Percentiles rank a stretch among this genome's conserved stretches.
These are phyloP conservation scores for Ganoderma resinaceum DNA, from an alignment of 1,284 basidiomycete genomes.

Conservation along the genomic window DNA sequence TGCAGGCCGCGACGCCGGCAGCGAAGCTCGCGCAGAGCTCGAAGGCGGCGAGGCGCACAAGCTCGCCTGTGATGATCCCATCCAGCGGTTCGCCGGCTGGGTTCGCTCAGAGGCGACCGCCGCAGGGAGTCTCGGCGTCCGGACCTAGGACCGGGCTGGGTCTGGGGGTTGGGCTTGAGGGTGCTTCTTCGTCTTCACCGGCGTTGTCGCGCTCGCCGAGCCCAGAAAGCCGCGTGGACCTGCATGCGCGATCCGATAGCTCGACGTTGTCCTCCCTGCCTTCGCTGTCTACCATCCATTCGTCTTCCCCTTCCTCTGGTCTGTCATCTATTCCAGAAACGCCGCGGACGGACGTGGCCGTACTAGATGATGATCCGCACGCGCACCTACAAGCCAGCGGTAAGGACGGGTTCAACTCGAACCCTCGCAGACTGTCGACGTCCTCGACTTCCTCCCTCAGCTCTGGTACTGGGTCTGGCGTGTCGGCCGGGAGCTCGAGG, in stretches of 20 bases:
- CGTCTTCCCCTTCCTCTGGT: slow-evolving; percentile 36
- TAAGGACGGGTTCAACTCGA: not conserved
- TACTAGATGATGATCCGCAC: slow-evolving; percentile 6
- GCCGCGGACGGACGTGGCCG: slow-evolving; percentile 23
- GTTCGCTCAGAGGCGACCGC: not conserved
- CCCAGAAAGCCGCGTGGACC: slow-evolving; percentile 14
- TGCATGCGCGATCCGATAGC: slow-evolving; percentile 27
- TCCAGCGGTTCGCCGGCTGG: not conserved
- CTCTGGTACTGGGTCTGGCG: slow-evolving; percentile 8
- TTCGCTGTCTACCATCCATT: slow-evolving; percentile 36
- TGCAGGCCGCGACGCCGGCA: not conserved
- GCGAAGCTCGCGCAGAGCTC: not conserved
- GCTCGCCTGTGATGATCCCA: slow-evolving; percentile 38
- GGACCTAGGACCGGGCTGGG: slow-evolving; percentile 13
- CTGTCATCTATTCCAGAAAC: slow-evolving; percentile 40
- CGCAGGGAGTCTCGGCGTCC: not conserved
- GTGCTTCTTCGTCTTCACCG: not conserved
- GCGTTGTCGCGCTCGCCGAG: slow-evolving; percentile 18
- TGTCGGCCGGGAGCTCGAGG: slow-evolving; percentile 31
- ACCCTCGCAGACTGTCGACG: slow-evolving; percentile 41
- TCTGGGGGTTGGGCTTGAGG: slow-evolving; percentile 5
- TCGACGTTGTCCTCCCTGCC: slow-evolving; percentile 34
- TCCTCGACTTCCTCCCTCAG: slow-evolving; percentile 33
- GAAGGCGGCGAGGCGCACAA: slow-evolving; percentile 36
- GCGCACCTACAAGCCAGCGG: not conserved